Conservation (phyloP, 2,329 filamentous ascomycete species). For the Monascus ruber region DNA sequence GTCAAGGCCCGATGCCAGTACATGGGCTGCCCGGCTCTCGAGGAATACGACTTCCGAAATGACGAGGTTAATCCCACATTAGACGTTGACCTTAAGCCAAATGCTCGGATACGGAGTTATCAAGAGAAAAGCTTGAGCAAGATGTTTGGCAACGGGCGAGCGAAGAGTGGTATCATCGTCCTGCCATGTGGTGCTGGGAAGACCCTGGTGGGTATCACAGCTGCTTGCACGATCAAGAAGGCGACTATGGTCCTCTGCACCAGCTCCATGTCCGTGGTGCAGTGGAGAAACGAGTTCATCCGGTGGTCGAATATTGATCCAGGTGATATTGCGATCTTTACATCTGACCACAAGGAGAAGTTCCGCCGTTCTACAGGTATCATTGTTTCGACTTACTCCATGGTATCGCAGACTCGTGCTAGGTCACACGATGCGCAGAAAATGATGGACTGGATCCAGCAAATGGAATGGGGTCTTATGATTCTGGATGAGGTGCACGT, state of each 20-base stretch:
- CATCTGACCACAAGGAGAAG: slow-evolving; percentile 76
- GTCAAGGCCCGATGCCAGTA: slow-evolving; percentile 85
- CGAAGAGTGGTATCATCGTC: slow-evolving; percentile 95
- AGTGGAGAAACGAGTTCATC: slow-evolving; percentile 92
- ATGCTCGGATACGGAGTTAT: slow-evolving; percentile 82
- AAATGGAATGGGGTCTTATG: slow-evolving; percentile 93
- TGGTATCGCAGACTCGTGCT: slow-evolving; percentile 87
- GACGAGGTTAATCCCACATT: slow-evolving; percentile 81
- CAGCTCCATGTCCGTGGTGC: slow-evolving; percentile 93
- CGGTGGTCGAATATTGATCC: slow-evolving; percentile 99
- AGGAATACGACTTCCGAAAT: slow-evolving; percentile 95
- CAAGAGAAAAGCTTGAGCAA: slow-evolving; percentile 97
- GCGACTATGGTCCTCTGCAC: slow-evolving; percentile 91
- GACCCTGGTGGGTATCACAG: slow-evolving; percentile 95
- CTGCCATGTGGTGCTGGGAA: slow-evolving; percentile 94
- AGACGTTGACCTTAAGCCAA: slow-evolving; percentile 84
- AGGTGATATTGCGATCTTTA: slow-evolving; percentile 88
- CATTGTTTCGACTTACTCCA: slow-evolving; percentile 94
- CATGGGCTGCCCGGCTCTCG: slow-evolving; percentile 75
- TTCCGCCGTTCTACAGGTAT: slow-evolving; percentile 88
- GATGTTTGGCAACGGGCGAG: slow-evolving; percentile 97
- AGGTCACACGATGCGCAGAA: slow-evolving; percentile 87
- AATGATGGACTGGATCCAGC: slow-evolving; percentile 90
- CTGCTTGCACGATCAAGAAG: slow-evolving; percentile 95
- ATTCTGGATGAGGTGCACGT: slow-evolving; percentile 97